Evolutionary conservation across 352 stramenopile genomes (phyloP).

Genomic region (Globisporangium carolinianum): DNA sequence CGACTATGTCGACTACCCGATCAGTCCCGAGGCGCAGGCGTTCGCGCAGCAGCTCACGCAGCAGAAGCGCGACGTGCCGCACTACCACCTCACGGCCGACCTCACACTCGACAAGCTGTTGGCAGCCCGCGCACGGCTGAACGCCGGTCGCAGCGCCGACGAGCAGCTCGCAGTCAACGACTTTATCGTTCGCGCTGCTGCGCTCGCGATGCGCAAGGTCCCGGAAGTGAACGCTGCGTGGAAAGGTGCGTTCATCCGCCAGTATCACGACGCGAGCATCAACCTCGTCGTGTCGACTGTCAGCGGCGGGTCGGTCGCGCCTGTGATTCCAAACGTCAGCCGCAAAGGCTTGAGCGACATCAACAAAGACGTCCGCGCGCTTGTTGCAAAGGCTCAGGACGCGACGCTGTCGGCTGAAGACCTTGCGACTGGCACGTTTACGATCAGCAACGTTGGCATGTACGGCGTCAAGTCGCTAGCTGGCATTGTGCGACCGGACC

Average conservation of each 20-base stretch:
- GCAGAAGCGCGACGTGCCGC: constrained; percentile 93
- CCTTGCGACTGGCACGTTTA: constrained; percentile 91
- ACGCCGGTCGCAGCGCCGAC: constrained; percentile 88
- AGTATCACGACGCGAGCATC: constrained; percentile 94
- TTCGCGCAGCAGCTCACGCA: constrained; percentile 86
- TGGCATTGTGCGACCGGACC: constrained; percentile 91
- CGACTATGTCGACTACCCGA: constrained; percentile 92
- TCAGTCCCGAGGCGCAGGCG: constrained; percentile 71
- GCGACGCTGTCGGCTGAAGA: constrained; percentile 33
- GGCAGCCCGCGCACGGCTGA: constrained; percentile 85
- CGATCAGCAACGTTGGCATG: constrained; percentile 95
- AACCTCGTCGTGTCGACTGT: constrained; percentile 84
- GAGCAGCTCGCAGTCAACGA: constrained; percentile 97
- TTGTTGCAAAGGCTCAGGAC: constrained; percentile 44
- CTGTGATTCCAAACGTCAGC: constrained; percentile 92
- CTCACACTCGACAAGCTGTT: constrained; percentile 91
- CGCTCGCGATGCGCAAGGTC: constrained; percentile 95
- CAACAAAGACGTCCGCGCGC: constrained; percentile 71
- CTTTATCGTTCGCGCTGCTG: constrained; percentile 94
- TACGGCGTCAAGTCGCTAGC: constrained; percentile 94
- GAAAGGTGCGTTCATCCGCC: constrained; percentile 89
- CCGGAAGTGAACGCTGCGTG: constrained; percentile 88
- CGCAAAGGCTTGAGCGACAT: constrained; percentile 88
- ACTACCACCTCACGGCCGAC: constrained; percentile 97
- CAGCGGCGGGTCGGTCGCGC: constrained; percentile 90